phyloP scores from a whole-genome alignment of 305 asterid species.

The Fraxinus ornus region DNA sequence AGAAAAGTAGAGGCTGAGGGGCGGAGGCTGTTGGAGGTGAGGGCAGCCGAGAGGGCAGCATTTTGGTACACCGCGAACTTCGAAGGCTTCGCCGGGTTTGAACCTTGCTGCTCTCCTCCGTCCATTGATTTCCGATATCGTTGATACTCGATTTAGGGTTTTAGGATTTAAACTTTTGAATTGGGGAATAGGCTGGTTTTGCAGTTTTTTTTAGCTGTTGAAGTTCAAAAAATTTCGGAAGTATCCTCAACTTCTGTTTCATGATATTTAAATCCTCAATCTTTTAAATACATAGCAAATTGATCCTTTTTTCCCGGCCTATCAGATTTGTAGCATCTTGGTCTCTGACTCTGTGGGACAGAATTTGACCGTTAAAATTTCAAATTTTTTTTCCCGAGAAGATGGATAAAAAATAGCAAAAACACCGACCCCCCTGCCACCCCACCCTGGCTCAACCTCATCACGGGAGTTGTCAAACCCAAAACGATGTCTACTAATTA shows the following conservation, averaged over 20 bases:
- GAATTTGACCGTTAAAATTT: background rate
- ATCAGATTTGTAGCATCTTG: background rate
- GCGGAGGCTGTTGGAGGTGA: conserved; percentile 75
- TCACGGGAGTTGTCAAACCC: too few relatives aligned
- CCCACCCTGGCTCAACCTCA: too few relatives aligned
- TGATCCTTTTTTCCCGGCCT: background rate
- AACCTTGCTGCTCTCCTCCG: conserved; percentile 37
- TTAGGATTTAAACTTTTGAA: background rate
- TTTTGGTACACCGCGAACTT: conserved; percentile 80
- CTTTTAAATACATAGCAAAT: background rate
- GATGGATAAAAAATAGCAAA: background rate
- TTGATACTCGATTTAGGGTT: background rate
- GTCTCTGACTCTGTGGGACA: background rate
- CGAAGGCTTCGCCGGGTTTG: conserved; percentile 39
- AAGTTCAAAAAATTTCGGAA: background rate
- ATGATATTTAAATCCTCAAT: background rate
- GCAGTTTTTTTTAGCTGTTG: background rate
- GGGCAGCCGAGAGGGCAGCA: conserved; percentile 84
- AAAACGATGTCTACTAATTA: too few relatives aligned
- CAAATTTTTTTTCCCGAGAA: background rate
- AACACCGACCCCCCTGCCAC: too few relatives aligned
- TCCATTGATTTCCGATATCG: background rate
- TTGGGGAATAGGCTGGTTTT: background rate
- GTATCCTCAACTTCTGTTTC: background rate
- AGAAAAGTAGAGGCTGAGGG: conserved; percentile 54